Evolutionary conservation across 495 filamentous ascomycete genomes (phyloP).

Genomic region (Endocarpon pusillum): DNA sequence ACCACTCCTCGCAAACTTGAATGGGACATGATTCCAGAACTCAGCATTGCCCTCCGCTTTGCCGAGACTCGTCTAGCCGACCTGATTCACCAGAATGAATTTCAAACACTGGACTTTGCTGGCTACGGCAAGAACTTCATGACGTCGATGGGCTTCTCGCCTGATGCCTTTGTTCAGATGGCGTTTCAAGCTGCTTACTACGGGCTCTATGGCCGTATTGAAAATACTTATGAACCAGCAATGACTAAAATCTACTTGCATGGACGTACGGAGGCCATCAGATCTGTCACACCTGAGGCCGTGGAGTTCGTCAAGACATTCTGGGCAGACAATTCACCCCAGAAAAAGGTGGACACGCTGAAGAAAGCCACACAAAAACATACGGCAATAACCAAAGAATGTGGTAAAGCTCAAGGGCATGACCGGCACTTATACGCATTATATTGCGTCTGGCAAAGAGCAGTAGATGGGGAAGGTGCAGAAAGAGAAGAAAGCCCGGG

Average conservation of each 20-base stretch:
- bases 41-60: slow-evolving; percentile 81
- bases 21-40: slow-evolving; percentile 92
- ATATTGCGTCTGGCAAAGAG: slow-evolving; percentile 88
- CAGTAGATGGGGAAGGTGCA: slow-evolving; percentile 52
- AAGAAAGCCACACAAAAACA: slow-evolving; percentile 72
- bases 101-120: slow-evolving; percentile 76
- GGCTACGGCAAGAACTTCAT: slow-evolving; percentile 95
- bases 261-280: slow-evolving; percentile 85
- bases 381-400: slow-evolving; percentile 61
- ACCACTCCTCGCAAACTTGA: slow-evolving; percentile 92
- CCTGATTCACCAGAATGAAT: slow-evolving; percentile 92
- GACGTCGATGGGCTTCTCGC: slow-evolving; percentile 89
- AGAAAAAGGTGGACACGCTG: slow-evolving; percentile 69
- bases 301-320: slow-evolving; percentile 83
- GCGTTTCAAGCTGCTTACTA: slow-evolving; percentile 98
- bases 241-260: slow-evolving; percentile 95
- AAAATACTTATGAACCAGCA: slow-evolving; percentile 92
- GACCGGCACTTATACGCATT: slow-evolving; percentile 89
- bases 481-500: slow-evolving; percentile 34
- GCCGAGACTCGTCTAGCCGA: slow-evolving; percentile 91
- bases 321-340: slow-evolving; percentile 77
- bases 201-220: slow-evolving; percentile 82
- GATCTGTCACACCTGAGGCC: slow-evolving; percentile 65
- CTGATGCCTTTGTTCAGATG: slow-evolving; percentile 97
- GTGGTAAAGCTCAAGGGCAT: slow-evolving; percentile 81